Percentiles rank a stretch among this genome's conserved stretches.
These are phyloP conservation scores for Suhomyces guaymorum DNA, from an alignment of 1,139 yeast genomes.

Conservation along the genomic window DNA sequence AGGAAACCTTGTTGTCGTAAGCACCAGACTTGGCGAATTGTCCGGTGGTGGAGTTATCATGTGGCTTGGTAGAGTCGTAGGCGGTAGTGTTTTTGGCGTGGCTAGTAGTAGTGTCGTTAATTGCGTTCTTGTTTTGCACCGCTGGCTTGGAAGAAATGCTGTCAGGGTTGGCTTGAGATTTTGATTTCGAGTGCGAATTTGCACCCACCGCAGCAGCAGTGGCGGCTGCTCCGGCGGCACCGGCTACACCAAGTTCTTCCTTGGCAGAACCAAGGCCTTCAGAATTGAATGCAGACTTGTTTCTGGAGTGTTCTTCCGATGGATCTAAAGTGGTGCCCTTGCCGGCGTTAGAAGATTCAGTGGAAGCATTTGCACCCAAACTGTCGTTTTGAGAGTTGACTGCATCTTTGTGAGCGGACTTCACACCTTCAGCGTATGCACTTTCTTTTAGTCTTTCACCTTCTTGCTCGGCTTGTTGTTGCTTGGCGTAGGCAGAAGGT, in stretches of 20 bases:
- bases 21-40: conserved; percentile 5
- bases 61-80: too few relatives aligned
- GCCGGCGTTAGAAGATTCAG: not conserved
- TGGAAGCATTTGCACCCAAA: conserved; percentile 7
- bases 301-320: conserved; percentile 26
- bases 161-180: not conserved
- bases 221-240: conserved; percentile 8
- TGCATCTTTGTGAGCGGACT: conserved; percentile 17
- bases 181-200: not conserved
- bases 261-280: conserved; percentile 26
- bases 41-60: not conserved
- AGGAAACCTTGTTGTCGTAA: conserved; percentile 1
- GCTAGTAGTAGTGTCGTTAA: too few relatives aligned
- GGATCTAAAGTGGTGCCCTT: conserved; percentile 21
- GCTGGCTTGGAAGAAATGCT: conserved; percentile 1
- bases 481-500: conserved; percentile 30
- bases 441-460: conserved; percentile 17
- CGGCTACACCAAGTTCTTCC: conserved; percentile 11
- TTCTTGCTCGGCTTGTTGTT: conserved; percentile 18
- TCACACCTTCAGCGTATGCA: conserved; percentile 21
- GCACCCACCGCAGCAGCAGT: conserved; percentile 10
- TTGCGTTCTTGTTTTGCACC: too few relatives aligned
- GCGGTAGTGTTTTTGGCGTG: too few relatives aligned
- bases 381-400: too few relatives aligned
- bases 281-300: conserved; percentile 34